phyloP scores from a whole-genome alignment of 179 eudicot genomes.

The Corrigiola litoralis region DNA sequence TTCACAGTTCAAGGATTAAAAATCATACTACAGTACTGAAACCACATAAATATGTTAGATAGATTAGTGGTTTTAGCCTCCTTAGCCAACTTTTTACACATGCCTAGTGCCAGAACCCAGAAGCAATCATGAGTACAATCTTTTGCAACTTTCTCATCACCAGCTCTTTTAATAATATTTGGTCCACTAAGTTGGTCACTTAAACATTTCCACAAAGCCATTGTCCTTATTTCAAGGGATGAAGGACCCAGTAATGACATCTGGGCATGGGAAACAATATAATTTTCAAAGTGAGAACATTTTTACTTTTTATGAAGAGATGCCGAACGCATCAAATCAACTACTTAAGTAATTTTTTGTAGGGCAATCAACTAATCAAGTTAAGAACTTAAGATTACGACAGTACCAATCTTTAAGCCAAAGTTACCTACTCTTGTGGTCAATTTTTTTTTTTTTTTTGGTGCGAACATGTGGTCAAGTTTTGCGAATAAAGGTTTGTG shows the following conservation, averaged over 20 bases:
- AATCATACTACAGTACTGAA: background rate
- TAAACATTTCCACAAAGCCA: constrained; percentile 35
- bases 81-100: constrained; percentile 6
- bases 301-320: constrained; percentile 9
- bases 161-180: constrained; percentile 14
- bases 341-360: background rate
- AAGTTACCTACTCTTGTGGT: constrained; percentile 5
- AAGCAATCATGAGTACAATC: constrained; percentile 14
- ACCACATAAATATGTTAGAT: background rate
- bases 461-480: too few species aligned
- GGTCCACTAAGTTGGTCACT: constrained; percentile 29
- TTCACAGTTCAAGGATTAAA: background rate
- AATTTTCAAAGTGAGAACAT: constrained; percentile 10
- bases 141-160: constrained; percentile 6
- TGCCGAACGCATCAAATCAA: constrained; percentile 21
- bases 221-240: constrained; percentile 26
- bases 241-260: constrained; percentile 19
- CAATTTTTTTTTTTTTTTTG: constrained; percentile 4
- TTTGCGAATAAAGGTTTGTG: too few species aligned
- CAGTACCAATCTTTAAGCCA: too few species aligned
- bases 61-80: background rate
- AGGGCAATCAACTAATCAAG: too few species aligned
- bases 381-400: too few species aligned
- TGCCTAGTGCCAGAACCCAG: constrained; percentile 21
- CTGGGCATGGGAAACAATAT: constrained; percentile 33